A percentile compares a stretch with the other conserved stretches of the same genome.
These are phyloP conservation scores for Sphagnurus paluster DNA, from an alignment of 1,284 basidiomycete species.

Conservation along the genomic window DNA sequence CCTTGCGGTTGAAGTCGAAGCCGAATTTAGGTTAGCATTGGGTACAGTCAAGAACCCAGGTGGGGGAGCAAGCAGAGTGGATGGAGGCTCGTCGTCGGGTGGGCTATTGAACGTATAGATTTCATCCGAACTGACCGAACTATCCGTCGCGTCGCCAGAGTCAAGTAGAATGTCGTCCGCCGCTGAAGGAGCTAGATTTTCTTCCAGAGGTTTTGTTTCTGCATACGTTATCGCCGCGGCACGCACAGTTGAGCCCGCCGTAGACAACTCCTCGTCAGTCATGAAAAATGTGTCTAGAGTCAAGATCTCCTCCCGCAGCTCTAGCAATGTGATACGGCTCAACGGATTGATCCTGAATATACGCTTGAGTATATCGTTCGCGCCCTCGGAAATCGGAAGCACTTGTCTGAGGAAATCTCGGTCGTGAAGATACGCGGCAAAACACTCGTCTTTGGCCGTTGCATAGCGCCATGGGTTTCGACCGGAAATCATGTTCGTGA, in stretches of 20 bases:
- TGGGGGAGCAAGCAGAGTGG: constrained; percentile 3
- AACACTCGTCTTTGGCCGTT: constrained; percentile 69
- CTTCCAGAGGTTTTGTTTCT: constrained; percentile 7
- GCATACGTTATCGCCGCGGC: constrained; percentile 18
- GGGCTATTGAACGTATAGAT: constrained; percentile 36
- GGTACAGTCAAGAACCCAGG: constrained; percentile 12
- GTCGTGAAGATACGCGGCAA: constrained; percentile 67
- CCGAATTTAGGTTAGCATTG: constrained; percentile 8
- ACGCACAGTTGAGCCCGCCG: constrained; percentile 30
- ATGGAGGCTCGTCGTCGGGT: constrained; percentile 25
- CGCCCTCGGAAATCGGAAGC: constrained; percentile 67
- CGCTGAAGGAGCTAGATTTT: constrained; percentile 2
- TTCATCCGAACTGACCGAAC: constrained; percentile 32
- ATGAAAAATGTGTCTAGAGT: constrained; percentile 69
- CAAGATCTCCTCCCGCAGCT: constrained; percentile 60
- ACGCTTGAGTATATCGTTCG: constrained; percentile 55
- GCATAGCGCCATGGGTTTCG: constrained; percentile 89
- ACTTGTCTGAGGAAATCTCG: constrained; percentile 68
- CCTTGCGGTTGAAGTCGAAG: constrained; percentile 15
- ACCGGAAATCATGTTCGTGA: constrained; percentile 86
- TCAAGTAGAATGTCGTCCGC: constrained; percentile 11
- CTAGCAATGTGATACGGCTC: constrained; percentile 58
- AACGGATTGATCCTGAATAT: constrained; percentile 59
- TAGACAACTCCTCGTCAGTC: constrained; percentile 48
- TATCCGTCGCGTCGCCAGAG: constrained; percentile 15